Percentiles rank a stretch among this genome's conserved stretches.
Evolutionary conservation across 306 rosid genomes (phyloP).

Genomic region (Gynostemma pentaphyllum): DNA sequence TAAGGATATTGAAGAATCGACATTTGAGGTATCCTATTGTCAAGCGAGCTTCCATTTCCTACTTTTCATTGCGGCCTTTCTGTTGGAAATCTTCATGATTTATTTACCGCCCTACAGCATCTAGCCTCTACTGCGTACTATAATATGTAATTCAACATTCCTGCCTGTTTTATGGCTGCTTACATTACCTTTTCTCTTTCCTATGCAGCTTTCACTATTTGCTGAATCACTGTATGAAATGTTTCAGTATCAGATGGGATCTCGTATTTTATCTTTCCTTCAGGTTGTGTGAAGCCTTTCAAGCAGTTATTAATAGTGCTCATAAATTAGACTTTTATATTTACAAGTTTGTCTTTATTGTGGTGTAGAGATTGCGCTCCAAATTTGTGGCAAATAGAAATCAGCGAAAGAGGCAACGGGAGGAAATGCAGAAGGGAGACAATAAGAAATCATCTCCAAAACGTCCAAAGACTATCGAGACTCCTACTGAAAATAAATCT

Average conservation of each 20-base stretch:
- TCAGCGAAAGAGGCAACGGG: slow-evolving; percentile 79
- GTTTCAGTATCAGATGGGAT: slow-evolving; percentile 97
- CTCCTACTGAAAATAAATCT: slow-evolving; percentile 35
- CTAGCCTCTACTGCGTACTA: neutral
- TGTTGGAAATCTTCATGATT: neutral
- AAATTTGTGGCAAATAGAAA: slow-evolving; percentile 60
- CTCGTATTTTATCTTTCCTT: slow-evolving; percentile 63
- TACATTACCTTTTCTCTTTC: neutral
- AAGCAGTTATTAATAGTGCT: neutral
- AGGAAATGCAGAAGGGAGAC: slow-evolving; percentile 41
- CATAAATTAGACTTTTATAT: slow-evolving; percentile 1
- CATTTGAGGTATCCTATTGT: slow-evolving; percentile 63
- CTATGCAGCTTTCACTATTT: slow-evolving; percentile 73
- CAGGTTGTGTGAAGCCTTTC: slow-evolving; percentile 49
- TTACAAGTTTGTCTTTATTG: slow-evolving; percentile 12
- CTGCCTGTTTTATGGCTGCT: slow-evolving; percentile 9
- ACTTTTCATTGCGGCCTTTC: neutral
- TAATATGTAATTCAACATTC: neutral
- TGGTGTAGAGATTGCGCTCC: slow-evolving; percentile 52
- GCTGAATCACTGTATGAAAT: slow-evolving; percentile 91
- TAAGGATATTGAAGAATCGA: slow-evolving; percentile 87
- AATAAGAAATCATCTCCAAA: slow-evolving; percentile 29
- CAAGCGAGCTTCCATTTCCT: neutral
- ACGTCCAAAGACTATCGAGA: slow-evolving; percentile 46
- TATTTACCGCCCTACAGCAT: neutral